phyloP scores from a whole-genome alignment of 2,329 filamentous ascomycete genomes.

The Arthrobotrys megalospora region DNA sequence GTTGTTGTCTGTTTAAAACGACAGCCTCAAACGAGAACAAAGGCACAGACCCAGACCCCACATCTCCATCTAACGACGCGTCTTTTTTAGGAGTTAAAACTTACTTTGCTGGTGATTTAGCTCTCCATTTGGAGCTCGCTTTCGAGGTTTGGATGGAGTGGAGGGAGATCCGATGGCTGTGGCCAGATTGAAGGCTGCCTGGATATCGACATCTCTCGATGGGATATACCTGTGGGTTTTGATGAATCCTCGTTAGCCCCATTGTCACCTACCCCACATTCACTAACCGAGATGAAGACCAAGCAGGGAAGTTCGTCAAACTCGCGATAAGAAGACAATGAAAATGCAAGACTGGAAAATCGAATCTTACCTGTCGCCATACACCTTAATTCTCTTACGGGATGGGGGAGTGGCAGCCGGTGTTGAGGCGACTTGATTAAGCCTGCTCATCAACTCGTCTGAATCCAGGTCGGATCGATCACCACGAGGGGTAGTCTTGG shows the following conservation, averaged over 20 bases:
- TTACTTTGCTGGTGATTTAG: conserved; percentile 93
- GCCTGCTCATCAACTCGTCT: conserved; percentile 58
- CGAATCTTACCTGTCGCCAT: conserved; percentile 56
- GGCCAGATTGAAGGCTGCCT: conserved; percentile 90
- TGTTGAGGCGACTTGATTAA: conserved; percentile 57
- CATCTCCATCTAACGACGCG: conserved; percentile 14
- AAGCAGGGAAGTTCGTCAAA: conserved; percentile 15
- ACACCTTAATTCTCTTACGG: conserved; percentile 61
- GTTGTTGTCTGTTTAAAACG: conserved; percentile 25
- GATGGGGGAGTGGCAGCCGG: conserved; percentile 60
- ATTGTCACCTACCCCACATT: conserved; percentile 2
- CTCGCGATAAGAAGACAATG: conserved; percentile 2
- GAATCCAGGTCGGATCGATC: conserved; percentile 58
- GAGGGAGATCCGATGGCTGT: conserved; percentile 94
- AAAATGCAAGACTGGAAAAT: conserved; percentile 5
- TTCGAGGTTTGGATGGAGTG: conserved; percentile 87
- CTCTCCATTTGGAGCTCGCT: conserved; percentile 87
- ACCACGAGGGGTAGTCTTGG: conserved; percentile 57
- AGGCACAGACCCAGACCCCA: conserved; percentile 2
- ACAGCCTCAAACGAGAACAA: conserved; percentile 38
- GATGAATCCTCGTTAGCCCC: conserved; percentile 20
- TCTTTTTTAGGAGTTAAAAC: conserved; percentile 65
- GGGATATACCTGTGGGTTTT: conserved; percentile 85
- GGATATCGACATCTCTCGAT: conserved; percentile 90
- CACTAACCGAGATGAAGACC: conserved; percentile 12